Base-by-base conservation (phyloP, 345 rosid genomes). In the Camelina laxa region DNA sequence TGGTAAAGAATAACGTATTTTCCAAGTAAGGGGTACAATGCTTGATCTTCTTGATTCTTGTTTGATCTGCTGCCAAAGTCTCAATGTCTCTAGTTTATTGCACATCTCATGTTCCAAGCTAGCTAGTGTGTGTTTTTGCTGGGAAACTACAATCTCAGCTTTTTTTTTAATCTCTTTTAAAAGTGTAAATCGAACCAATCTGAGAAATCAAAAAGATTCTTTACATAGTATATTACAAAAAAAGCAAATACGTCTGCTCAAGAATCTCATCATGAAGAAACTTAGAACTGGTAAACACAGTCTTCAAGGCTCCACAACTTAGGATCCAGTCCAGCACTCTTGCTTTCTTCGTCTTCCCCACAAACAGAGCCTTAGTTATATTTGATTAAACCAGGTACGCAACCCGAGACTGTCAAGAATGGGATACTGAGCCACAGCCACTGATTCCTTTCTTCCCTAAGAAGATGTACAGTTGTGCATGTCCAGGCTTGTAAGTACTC, bases 311-410 rank as follows among this genome's bases (percentile, higher is more conserved):
- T 75, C 55, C 47, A 7, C 76, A 47, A 68, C 11, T 71, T 62
- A 54, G 88, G 77, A 63, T 75, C 74, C 56, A 86, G 67, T 7
- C 90, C 27, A 24, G 27, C 27, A 24, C 92, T 77, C 82, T 60
- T 51, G 74, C 58, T 82, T 85, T 86, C 82, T 96, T 87, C 2
- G 92, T 87, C 80, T 79, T 92, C 41, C 91, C 88, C 36, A 92
- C 91, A 72, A 90, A 90, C 76, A 88, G 51, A 85, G 90, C 92
- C 62, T 72, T 75, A 51, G 95, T 24, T 24, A 24, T 3, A 88
- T 80, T 92, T 92, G 79, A 92, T 76, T 63, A 86, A 57, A 30
- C 98, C 98, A 19, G 98, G 96, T 44, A 90, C 5, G 38, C 82
- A 49, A 45, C 96, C 95, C 1, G 72, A 75, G 44, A 87, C 54